Evolutionary conservation across 257 asterid genomes (phyloP), one percentile per base, ranked within the genome.

Genomic region (Lavandula angustifolia): DNA sequence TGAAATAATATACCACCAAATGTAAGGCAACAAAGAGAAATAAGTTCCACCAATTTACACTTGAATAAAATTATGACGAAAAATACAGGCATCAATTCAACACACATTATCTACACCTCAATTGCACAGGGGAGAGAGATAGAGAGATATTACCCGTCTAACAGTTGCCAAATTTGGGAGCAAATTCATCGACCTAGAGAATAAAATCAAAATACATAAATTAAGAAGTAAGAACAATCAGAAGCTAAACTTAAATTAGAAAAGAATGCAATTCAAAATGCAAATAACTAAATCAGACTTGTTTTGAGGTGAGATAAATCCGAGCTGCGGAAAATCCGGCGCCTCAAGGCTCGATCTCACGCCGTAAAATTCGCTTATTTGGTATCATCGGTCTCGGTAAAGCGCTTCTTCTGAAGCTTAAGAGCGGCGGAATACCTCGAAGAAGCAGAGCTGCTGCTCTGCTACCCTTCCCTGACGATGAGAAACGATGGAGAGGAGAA

Each of bases 271-370:
- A 40, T 27, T 46, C 27, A 32, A 37, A 69, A 49, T 40, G 60
- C 9, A 41, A 27, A 9, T 59, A 11, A 8, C 27, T 22, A 22
- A 22, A 22, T 22, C 27, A 22, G 1, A 22, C 27, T 22, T 69
- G 67, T 38, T 73, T 61, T 8, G 81, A 69, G n/a, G 83, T 76
- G 63, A 90, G 83, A 49, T 88, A 87, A 72, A 90, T 90, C 40
- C 81, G 89, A 74, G 99, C 96, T 7, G 95, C 38, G 78, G 40
- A 42, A 92, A 94, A 72, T 87, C 75, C 3, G 94, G 94, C 22
- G 92, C 84, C 58, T 85, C 87, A 47, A 89, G 91, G 34, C 82
- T 74, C 18, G 85, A 82, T 66, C 76, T 81, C 32, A 54, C 77
- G 0, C 77, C 37, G 49, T 71, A 73, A 33, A 64, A 78, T 41